Conservation (phyloP, 176 grass and related monocot genomes). For the Phragmites australis region DNA sequence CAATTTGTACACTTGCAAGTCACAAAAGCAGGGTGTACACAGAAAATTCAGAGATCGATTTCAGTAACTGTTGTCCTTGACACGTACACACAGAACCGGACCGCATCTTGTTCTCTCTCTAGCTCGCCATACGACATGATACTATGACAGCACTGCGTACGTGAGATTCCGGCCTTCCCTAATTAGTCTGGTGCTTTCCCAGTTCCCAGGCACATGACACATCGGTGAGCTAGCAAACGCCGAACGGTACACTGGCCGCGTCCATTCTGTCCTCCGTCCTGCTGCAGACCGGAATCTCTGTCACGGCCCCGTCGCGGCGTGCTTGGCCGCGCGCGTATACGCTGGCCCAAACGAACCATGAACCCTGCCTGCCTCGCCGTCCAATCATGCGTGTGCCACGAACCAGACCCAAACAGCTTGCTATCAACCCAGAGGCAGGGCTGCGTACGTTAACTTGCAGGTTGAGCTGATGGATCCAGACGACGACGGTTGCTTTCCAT, state of each 20-base stretch:
- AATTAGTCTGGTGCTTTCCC: neutral
- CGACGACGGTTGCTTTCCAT: neutral
- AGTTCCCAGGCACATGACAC: neutral
- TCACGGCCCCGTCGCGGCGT: neutral
- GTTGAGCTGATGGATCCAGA: neutral
- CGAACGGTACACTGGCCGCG: neutral
- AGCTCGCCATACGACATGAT: neutral
- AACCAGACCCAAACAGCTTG: neutral
- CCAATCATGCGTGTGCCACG: neutral
- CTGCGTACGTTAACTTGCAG: too few relatives aligned
- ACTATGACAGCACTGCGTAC: neutral
- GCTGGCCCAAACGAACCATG: too few relatives aligned
- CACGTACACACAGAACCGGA: neutral
- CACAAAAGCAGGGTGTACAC: neutral
- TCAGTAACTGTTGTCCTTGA: neutral
- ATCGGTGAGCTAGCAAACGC: neutral
- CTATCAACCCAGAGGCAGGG: too few relatives aligned
- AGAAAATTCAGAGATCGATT: neutral
- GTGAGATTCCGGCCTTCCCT: constrained; percentile 1
- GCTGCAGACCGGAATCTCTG: neutral
- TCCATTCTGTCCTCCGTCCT: neutral
- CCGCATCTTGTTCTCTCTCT: neutral
- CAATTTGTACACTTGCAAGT: neutral
- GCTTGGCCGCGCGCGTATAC: neutral
- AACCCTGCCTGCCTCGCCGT: neutral